Evolutionary conservation across 352 stramenopile genomes (phyloP).

Genomic region (Nothophytophthora sp.): DNA sequence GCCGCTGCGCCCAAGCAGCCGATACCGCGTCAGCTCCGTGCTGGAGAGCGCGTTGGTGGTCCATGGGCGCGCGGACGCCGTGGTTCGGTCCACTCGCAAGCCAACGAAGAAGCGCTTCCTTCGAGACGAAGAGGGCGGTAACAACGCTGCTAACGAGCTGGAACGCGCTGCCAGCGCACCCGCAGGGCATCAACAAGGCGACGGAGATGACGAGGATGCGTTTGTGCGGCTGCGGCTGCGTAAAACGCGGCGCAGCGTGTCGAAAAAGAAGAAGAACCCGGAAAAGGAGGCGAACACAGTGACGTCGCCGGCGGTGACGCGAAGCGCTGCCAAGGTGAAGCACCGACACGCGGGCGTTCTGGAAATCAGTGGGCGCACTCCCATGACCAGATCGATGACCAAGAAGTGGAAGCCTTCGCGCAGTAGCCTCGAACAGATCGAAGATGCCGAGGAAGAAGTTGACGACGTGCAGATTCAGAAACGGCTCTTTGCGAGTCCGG

Average conservation of each 20-base stretch:
- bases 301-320: conserved; percentile 9
- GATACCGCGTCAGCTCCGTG: conserved; percentile 28
- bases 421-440: conserved; percentile 22
- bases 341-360: conserved; percentile 12
- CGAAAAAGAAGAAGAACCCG: conserved; percentile 16
- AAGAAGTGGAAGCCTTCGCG: conserved; percentile 23
- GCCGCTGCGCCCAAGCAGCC: conserved; percentile 6
- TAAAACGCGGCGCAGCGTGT: conserved; percentile 11
- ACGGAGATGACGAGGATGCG: conserved; percentile 22
- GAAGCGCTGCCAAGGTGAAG: conserved; percentile 12
- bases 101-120: conserved; percentile 18
- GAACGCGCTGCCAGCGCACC: conserved; percentile 3
- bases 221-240: conserved; percentile 18
- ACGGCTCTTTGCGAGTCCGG: conserved; percentile 24
- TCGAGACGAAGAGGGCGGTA: conserved; percentile 2
- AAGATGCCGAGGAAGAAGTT: conserved; percentile 11
- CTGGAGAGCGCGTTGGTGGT: conserved; percentile 33
- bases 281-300: background rate
- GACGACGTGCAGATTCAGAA: conserved; percentile 42
- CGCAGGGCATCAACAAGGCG: background rate
- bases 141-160: conserved; percentile 1
- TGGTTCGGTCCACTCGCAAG: conserved; percentile 29
- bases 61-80: conserved; percentile 26
- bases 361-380: conserved; percentile 16
- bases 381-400: conserved; percentile 21